These are phyloP conservation scores for Capsella bursapastoris DNA, from an alignment of 345 rosid genomes.

Conservation along the genomic window DNA sequence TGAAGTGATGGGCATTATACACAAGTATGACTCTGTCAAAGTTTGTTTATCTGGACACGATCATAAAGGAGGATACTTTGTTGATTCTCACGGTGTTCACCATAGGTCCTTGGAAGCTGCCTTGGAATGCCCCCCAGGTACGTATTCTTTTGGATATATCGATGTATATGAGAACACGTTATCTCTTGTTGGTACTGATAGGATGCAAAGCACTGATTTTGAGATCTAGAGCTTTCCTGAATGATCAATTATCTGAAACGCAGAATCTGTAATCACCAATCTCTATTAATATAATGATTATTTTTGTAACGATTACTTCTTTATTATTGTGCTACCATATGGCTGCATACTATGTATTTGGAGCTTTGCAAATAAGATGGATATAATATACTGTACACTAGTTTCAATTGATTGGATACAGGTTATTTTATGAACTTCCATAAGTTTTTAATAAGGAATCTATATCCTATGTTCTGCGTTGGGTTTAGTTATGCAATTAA, in stretches of 20 bases:
- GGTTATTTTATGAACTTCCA: background rate
- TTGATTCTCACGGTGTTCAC: conserved; percentile 83
- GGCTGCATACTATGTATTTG: conserved; percentile 1
- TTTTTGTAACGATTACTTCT: background rate
- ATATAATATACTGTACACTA: background rate
- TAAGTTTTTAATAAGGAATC: background rate
- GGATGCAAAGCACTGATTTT: conserved; percentile 62
- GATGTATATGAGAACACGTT: conserved; percentile 75
- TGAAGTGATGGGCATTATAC: conserved; percentile 78
- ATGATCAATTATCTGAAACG: background rate
- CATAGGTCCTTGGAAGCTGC: conserved; percentile 89
- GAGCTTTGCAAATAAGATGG: background rate
- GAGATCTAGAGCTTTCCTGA: conserved; percentile 25
- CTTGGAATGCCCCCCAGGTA: conserved; percentile 86
- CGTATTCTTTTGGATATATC: conserved; percentile 75
- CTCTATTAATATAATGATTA: conserved; percentile 2
- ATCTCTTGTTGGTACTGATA: conserved; percentile 63
- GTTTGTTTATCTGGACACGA: conserved; percentile 89
- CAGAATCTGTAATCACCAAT: conserved; percentile 15
- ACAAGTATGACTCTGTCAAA: conserved; percentile 70
- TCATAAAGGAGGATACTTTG: conserved; percentile 75
- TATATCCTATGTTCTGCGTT: background rate
- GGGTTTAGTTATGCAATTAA: background rate
- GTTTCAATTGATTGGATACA: conserved; percentile 6
- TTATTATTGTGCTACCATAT: background rate